A percentile compares a stretch with the other conserved stretches of the same genome.
These are phyloP conservation scores for Suillus lakei DNA, from an alignment of 768 basidiomycete genomes.

Conservation along the genomic window DNA sequence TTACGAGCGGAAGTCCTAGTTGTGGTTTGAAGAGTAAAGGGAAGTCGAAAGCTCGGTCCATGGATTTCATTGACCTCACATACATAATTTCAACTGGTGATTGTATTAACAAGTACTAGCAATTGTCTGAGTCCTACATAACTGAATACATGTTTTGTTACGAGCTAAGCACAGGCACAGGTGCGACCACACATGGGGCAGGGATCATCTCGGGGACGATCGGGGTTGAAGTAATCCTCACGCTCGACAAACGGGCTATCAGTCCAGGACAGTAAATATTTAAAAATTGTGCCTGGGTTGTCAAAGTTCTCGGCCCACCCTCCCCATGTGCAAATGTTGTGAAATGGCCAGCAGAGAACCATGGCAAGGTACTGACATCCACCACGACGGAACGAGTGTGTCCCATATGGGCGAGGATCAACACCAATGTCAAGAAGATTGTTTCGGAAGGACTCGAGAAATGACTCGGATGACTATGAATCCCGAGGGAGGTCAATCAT, in stretches of 20 bases:
- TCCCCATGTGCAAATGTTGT: conserved; percentile 48
- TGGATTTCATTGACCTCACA: too few relatives aligned
- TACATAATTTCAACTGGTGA: too few relatives aligned
- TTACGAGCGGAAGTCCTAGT: too few relatives aligned
- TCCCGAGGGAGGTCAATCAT: not conserved
- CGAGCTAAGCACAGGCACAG: not conserved
- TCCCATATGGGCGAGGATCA: conserved; percentile 28
- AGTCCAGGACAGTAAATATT: conserved; percentile 41
- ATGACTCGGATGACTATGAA: conserved; percentile 38
- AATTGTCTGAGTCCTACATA: too few relatives aligned
- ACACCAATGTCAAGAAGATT: conserved; percentile 45
- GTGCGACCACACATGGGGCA: not conserved
- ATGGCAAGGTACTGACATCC: conserved; percentile 41
- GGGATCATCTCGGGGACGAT: not conserved
- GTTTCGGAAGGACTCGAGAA: conserved; percentile 44
- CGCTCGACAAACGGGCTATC: conserved; percentile 15
- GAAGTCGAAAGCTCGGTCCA: too few relatives aligned
- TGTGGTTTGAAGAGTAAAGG: too few relatives aligned
- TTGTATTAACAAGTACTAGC: too few relatives aligned
- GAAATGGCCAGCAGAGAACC: conserved; percentile 38
- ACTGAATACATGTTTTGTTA: too few relatives aligned
- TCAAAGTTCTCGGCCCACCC: conserved; percentile 46
- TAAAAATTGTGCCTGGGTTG: conserved; percentile 43
- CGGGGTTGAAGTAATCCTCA: not conserved
- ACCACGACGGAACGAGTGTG: conserved; percentile 43